Base-by-base conservation (phyloP, 768 basidiomycete species). In the Polyporus arcularius region DNA sequence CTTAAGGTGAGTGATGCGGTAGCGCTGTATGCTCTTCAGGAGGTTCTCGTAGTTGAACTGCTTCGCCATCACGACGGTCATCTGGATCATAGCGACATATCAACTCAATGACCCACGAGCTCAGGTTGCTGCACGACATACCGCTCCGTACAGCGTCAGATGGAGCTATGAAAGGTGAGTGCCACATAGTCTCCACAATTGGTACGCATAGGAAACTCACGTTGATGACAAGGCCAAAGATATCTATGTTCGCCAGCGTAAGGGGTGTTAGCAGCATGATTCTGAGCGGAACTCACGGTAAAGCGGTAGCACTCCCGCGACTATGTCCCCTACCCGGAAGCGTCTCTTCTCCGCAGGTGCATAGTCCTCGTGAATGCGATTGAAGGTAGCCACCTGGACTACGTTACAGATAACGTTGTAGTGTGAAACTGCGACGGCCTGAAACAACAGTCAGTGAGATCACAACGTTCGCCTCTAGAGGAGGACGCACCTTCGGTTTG, bases 381-480 rank as follows among this genome's bases (percentile, higher is more conserved):
- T 46, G 15, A 57, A 63, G 9, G 58, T 39, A 8, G 69, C 61
- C 57, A 66, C 65, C 61, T 72, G 71, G 14, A 72, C 54, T 11
- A 71, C 54, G 57, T 89, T 90, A 16, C 82, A 77, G 32, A 90
- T 86, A 5, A 88, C 80, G 0, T 80, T 72, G 67, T 84, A 86
- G 69, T 91, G 89, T 0, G 90, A 71, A 55, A 91, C 87, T 2
- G 79, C 79, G 14, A 90, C 88, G 11, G 87, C 89, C 87, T 86
- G 35, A 6, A n/a, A 26, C 21, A 26, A 2, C 21, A 26, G 21
- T 26, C 21, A 26, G 21, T 2, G 21, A 26, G 21, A 1, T 26
- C 21, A 26, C 21, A 26, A 2, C 21, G 21, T 26, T 26, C 21
- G 21, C 21, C 21, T 26, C 21, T 26, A 26, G 2, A 2, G 21